Base-by-base conservation (phyloP, 345 rosid genomes). In the Populus ilicifolia region DNA sequence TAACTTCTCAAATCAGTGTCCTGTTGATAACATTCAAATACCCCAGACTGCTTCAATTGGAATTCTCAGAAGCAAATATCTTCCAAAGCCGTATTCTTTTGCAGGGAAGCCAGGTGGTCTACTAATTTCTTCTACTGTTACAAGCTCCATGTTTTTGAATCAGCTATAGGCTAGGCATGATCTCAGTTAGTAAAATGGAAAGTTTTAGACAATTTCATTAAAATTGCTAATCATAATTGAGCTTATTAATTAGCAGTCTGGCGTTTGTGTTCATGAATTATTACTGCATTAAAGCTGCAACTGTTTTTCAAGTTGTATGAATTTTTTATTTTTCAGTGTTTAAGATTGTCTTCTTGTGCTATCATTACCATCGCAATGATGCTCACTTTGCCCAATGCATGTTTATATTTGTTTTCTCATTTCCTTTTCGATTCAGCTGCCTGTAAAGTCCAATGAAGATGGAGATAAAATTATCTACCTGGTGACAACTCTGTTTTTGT, bases 51-150 rank as follows among this genome's bases (percentile, higher is more conserved):
- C 80, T 75, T 38, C 90, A 18, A 39, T 66, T 66, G 88, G 84
- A 50, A 74, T 81, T 80, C 76, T 69, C 23, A 69, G 78, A 77
- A 85, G 76, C 75, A 83, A 85, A 70, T 85, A 83, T 80, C 77
- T 72, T 67, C 23, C 85, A 18, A 72, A 78, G 67, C 80, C 86
- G 54, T 76, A 80, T 83, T 70, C 88, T 67, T 84, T 83, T 79
- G 80, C 79, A 11, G 85, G 84, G 38, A 86, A 80, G 68, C 79
- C 91, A 80, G 89, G 89, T 88, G 80, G 25, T 69, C 48, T 20
- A 44, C 63, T 71, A 72, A 38, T 61, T 69, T 56, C 8, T 74
- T 36, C 39, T 16, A 20, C 59, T 78, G 38, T 72, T 71, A 41
- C 38, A 30, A 8, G 68, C 70, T 67, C 8, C 41, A 17, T 33